Evolutionary conservation across 129 eudicot species (phyloP), one percentile per base, ranked within the genome.

Genomic region (Cynara cardunculus): DNA sequence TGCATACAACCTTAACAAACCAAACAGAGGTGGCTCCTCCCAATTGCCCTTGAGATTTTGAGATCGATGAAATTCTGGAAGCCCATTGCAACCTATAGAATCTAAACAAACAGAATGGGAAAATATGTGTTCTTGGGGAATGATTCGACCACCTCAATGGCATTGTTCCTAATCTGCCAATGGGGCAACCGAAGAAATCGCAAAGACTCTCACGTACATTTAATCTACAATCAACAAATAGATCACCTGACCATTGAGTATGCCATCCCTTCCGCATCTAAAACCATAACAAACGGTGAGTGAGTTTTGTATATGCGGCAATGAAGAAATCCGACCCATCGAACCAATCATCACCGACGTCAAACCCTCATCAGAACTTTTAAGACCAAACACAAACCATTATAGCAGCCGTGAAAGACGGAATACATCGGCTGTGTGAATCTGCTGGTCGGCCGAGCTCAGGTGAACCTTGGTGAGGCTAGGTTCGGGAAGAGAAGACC

Each of bases 1-100:
- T 90, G 87, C 89, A 92, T 66, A 94, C 90, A 44, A 92, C 88
- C 76, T 94, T 94, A 80, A 85, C 73, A 69, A 94, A 91, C 98
- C 98, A 94, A 35, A 81, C 62, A 32, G 84, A 67, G 39, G 69
- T 31, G 6, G 80, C 73, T 14, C 70, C 74, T 5, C 34, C 62
- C 21, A 87, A 81, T 79, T 86, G 82, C 81, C 77, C 72, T 69
- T 85, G 87, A 62, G 85, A 84, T 24, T 82, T 78, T 46, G 93
- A 83, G 19, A 83, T 41, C 39, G 93, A 79, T 46, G 86, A 61
- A 77, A 87, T 25, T 72, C 69, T 86, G 18, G 83, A 81, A 24
- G 78, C 85, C 80, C 81, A 81, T 74, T 68, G 89, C 41, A 83
- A 80, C 78, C 83, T 82, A 53, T 81, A 80, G 19, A 88, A 21